Evolutionary conservation across 1,139 yeast species (phyloP), one percentile per base, ranked within the genome.

Genomic region (Candida gigantensis): DNA sequence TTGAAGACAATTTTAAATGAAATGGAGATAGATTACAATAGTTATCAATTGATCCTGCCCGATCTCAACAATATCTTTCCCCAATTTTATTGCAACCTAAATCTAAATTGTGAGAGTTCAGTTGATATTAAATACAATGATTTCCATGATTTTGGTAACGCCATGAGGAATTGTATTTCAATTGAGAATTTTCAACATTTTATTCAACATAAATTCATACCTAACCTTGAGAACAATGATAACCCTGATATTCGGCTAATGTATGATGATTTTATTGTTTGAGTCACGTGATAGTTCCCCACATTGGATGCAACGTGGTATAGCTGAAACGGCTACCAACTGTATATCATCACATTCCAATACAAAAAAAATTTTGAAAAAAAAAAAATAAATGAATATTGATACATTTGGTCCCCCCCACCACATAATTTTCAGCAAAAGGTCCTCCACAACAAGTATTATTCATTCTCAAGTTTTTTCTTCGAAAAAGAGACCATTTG

Each of bases 1-100:
- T 34, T 53, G 28, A 51, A 47, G 33, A 28, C 33, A 6, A 36
- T 34, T 13, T 39, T 49, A 13, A 28, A 34, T 27, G 26, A 24
- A 8, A 23, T 19, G 4, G 20, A 27, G 4, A 36, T 47, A 3
- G 13, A 30, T 7, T 49, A 39, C 32, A 45, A 46, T 27, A 25
- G 23, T 3, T 47, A 46, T 29, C 17, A 41, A 26, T n/a, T 5
- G 6, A 20, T 27, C 3, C n/a, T n/a, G n/a, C n/a, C 32, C 4
- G 27, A 35, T 16, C 12, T 37, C 18, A 19, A 18, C 10, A 17
- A 24, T 25, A 28, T 34, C 8, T 20, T 30, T 24, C 11, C 16
- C 7, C 20, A 15, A 13, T 7, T 24, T 4, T 32, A 26, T 11
- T 13, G 20, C 12, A 13, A 21, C 27, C 21, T 24, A 12, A 32